These are phyloP conservation scores for Adansonia grandidieri DNA, from an alignment of 441 rosid genomes.

Conservation along the genomic window DNA sequence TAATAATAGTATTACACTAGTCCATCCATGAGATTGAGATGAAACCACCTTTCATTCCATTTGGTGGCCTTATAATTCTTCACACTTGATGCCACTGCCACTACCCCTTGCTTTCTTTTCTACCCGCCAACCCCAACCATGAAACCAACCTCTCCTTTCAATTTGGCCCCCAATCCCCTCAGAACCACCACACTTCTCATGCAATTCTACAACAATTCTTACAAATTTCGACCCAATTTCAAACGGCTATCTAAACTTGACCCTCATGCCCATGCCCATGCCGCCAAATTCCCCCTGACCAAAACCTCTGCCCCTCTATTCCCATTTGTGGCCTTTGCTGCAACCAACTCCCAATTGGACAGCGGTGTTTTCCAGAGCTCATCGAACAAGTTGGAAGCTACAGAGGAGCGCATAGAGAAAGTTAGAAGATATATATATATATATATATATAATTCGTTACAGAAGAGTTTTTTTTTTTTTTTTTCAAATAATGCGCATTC, in stretches of 20 bases:
- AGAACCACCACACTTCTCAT: conserved; percentile 17
- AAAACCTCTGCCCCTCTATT: conserved; percentile 27
- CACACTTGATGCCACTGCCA: background rate
- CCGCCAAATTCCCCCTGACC: conserved; percentile 28
- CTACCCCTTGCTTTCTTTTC: background rate
- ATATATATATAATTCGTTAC: conserved; percentile 20
- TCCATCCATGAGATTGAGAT: no score
- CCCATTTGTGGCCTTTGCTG: conserved; percentile 17
- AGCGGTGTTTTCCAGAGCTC: background rate
- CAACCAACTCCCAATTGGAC: conserved; percentile 23
- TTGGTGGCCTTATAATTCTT: background rate
- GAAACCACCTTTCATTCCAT: background rate
- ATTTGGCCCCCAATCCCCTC: conserved; percentile 15
- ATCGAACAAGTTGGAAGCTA: conserved; percentile 30
- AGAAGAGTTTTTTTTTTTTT: conserved; percentile 33
- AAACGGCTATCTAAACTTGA: conserved; percentile 15
- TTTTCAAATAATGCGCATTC: background rate
- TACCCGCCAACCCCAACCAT: conserved; percentile 26
- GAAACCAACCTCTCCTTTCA: conserved; percentile 31
- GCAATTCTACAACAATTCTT: conserved; percentile 3
- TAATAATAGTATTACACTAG: background rate
- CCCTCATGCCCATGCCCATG: background rate
- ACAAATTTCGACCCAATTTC: conserved; percentile 10
- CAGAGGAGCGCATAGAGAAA: conserved; percentile 58
- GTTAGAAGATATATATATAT: conserved; percentile 26